phyloP scores from a whole-genome alignment of 768 basidiomycete genomes.

The Calvatia gigantea region DNA sequence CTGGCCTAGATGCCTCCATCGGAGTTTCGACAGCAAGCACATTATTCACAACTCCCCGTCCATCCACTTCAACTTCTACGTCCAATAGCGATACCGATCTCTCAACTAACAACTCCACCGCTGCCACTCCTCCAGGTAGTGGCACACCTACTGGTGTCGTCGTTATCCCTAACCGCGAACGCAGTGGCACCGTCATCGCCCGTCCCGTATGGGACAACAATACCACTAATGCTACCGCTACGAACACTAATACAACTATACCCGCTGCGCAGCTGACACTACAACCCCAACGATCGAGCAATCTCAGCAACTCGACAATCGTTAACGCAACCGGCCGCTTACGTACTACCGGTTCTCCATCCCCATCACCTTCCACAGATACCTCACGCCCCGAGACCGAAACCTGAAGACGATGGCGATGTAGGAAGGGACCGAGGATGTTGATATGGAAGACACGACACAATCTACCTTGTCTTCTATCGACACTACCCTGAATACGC shows the following conservation, averaged over 20 bases:
- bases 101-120: conserved; percentile 58
- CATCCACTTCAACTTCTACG: conserved; percentile 22
- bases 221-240: background rate
- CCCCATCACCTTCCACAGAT: conserved; percentile 36
- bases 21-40: conserved; percentile 7
- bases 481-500: background rate
- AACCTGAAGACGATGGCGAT: conserved; percentile 76
- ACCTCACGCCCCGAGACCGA: conserved; percentile 70
- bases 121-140: conserved; percentile 55
- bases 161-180: conserved; percentile 57
- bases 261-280: conserved; percentile 15
- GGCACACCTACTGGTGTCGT: conserved; percentile 62
- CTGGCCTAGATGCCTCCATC: conserved; percentile 4
- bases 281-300: conserved; percentile 15
- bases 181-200: conserved; percentile 73
- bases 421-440: conserved; percentile 60
- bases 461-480: background rate
- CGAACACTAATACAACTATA: conserved; percentile 7
- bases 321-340: conserved; percentile 20
- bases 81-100: conserved; percentile 57
- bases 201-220: conserved; percentile 35
- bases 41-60: conserved; percentile 9
- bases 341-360: conserved; percentile 25
- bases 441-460: conserved; percentile 35
- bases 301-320: conserved; percentile 8